These are phyloP conservation scores for Russula olivacea DNA, from an alignment of 768 basidiomycete genomes.

Conservation along the genomic window DNA sequence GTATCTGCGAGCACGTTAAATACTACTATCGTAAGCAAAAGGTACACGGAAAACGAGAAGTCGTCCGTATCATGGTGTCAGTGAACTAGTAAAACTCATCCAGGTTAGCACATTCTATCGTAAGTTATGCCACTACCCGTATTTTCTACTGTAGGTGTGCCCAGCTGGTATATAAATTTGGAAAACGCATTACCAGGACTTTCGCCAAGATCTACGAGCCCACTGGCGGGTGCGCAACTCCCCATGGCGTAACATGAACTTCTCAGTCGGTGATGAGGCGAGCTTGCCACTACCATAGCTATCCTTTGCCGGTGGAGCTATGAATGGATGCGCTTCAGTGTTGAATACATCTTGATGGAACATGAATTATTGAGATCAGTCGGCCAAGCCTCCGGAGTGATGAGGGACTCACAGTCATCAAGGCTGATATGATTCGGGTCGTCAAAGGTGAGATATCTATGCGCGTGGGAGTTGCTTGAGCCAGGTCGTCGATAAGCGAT, in stretches of 20 bases:
- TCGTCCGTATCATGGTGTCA: too few relatives aligned
- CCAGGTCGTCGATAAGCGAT: not conserved
- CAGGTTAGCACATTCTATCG: too few relatives aligned
- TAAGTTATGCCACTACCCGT: too few relatives aligned
- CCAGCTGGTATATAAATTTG: too few relatives aligned
- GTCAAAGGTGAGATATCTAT: constrained; percentile 64
- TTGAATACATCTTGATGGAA: constrained; percentile 38
- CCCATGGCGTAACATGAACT: not conserved
- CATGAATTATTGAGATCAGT: not conserved
- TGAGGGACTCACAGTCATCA: constrained; percentile 50
- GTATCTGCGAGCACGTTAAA: too few relatives aligned
- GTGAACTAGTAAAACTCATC: too few relatives aligned
- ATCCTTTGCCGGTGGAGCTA: constrained; percentile 24
- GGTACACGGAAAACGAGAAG: not conserved
- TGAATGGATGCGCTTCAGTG: constrained; percentile 19
- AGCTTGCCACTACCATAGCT: constrained; percentile 34
- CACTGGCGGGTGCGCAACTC: too few relatives aligned
- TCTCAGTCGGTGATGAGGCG: constrained; percentile 7
- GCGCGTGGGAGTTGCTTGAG: not conserved
- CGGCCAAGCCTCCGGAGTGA: not conserved
- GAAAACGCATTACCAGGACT: too few relatives aligned
- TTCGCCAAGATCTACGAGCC: too few relatives aligned
- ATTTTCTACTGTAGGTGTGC: too few relatives aligned
- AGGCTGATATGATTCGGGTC: constrained; percentile 60
- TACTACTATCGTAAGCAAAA: not conserved